Percentiles rank a stretch among this genome's conserved stretches.
Evolutionary conservation across 75 land plant genomes (phyloP).

Genomic region (Cryptomeria japonica): DNA sequence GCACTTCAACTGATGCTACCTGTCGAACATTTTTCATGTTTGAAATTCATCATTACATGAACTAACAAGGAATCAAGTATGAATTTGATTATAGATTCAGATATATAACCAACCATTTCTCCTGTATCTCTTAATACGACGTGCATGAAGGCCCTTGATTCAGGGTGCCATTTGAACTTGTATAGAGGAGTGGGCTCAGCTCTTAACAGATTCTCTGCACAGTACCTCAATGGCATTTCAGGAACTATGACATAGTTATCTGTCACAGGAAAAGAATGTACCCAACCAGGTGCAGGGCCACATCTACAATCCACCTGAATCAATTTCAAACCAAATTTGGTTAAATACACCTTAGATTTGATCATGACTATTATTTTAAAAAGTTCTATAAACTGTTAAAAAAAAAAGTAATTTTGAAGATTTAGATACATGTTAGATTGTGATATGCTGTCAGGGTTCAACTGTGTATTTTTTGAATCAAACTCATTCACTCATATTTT

Average conservation of each 20-base stretch:
- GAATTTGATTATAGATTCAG: not conserved
- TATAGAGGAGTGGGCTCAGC: slow-evolving; percentile 74
- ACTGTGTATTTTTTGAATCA: no score
- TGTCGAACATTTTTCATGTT: slow-evolving; percentile 6
- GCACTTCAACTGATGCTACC: slow-evolving; percentile 84
- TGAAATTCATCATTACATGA: not conserved
- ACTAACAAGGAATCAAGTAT: not conserved
- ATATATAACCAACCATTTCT: slow-evolving; percentile 41
- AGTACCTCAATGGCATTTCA: slow-evolving; percentile 83
- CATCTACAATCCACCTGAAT: slow-evolving; percentile 62
- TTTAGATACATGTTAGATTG: no score
- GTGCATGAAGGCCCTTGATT: slow-evolving; percentile 67
- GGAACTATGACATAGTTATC: slow-evolving; percentile 73
- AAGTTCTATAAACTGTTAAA: not conserved
- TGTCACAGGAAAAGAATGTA: slow-evolving; percentile 83
- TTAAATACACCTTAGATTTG: not conserved
- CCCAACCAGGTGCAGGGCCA: slow-evolving; percentile 83
- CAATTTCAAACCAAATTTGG: not conserved
- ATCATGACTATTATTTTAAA: not conserved
- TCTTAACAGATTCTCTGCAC: slow-evolving; percentile 55
- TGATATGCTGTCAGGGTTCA: no score
- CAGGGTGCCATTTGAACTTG: slow-evolving; percentile 82
- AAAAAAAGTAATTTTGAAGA: no score
- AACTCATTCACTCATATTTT: no score
- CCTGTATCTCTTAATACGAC: slow-evolving; percentile 71